Percentiles rank a stretch among this genome's conserved stretches.
These are phyloP conservation scores for Epithemia pelagica DNA, from an alignment of 108 stramenopile species.

Conservation along the genomic window DNA sequence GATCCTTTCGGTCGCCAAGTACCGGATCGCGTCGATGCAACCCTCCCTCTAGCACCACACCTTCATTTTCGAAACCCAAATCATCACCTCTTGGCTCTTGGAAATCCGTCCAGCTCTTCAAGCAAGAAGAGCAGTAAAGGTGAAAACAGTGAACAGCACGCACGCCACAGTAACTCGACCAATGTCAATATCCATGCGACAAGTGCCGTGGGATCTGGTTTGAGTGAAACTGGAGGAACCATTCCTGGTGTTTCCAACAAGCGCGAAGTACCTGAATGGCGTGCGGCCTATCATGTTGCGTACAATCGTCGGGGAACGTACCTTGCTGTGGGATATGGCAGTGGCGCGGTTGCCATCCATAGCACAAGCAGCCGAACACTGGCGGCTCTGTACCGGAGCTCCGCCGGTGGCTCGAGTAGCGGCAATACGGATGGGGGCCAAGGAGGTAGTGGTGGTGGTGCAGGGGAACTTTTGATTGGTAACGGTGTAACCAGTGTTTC, in stretches of 20 bases:
- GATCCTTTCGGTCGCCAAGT: conserved; percentile 65
- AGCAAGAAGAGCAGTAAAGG: conserved; percentile 1
- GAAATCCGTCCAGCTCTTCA: conserved; percentile 3
- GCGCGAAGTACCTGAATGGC: conserved; percentile 31
- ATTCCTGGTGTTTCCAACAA: not conserved
- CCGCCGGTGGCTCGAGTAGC: conserved; percentile 5
- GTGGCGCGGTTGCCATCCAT: conserved; percentile 51
- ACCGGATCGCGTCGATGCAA: conserved; percentile 80
- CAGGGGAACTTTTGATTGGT: not conserved
- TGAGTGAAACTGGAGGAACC: not conserved
- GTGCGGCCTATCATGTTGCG: conserved; percentile 50
- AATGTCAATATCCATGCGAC: not conserved
- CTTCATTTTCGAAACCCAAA: conserved; percentile 38
- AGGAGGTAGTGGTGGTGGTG: not conserved
- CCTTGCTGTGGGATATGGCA: conserved; percentile 65
- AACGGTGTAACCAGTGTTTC: conserved; percentile 55
- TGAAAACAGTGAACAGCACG: not conserved
- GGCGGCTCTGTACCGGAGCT: conserved; percentile 41
- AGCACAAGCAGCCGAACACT: conserved; percentile 52
- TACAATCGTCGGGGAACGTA: conserved; percentile 68
- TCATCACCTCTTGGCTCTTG: not conserved
- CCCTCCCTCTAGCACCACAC: conserved; percentile 37
- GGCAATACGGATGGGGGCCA: not conserved
- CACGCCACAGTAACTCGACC: not conserved
- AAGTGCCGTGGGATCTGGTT: not conserved